Conservation (phyloP, 106 monocot genomes). For the Dendrobium officinale region DNA sequence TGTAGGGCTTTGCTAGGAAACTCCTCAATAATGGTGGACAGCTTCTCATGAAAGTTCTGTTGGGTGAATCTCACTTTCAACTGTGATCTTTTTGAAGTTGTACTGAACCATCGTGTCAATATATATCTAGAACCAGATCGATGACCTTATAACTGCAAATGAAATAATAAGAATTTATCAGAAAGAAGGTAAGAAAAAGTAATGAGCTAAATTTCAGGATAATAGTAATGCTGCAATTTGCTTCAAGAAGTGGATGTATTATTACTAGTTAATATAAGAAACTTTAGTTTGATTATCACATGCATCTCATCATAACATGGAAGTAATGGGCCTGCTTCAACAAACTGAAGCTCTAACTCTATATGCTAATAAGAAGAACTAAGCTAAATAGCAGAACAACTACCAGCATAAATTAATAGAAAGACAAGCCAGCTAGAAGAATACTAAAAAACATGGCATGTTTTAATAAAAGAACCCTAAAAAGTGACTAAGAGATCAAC, state of each 20-base stretch:
- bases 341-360: too few relatives aligned
- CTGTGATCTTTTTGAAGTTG: constrained; percentile 93
- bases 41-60: constrained; percentile 88
- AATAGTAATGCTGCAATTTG: not conserved
- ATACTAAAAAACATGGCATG: too few relatives aligned
- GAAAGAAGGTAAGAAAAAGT: not conserved
- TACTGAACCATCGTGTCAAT: constrained; percentile 81
- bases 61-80: constrained; percentile 88
- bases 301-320: too few relatives aligned
- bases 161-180: not conserved
- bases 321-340: too few relatives aligned
- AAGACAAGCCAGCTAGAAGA: too few relatives aligned
- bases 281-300: too few relatives aligned
- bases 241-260: not conserved
- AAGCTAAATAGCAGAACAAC: too few relatives aligned
- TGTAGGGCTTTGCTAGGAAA: not conserved
- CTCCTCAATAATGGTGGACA: constrained; percentile 77
- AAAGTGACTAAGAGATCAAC: too few relatives aligned
- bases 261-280: too few relatives aligned
- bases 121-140: not conserved
- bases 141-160: not conserved
- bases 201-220: not conserved
- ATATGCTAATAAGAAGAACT: too few relatives aligned
- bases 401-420: too few relatives aligned
- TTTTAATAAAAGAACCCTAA: too few relatives aligned